Evolutionary conservation across 2,329 filamentous ascomycete genomes (phyloP).

Genomic region (Lojkania enalia): DNA sequence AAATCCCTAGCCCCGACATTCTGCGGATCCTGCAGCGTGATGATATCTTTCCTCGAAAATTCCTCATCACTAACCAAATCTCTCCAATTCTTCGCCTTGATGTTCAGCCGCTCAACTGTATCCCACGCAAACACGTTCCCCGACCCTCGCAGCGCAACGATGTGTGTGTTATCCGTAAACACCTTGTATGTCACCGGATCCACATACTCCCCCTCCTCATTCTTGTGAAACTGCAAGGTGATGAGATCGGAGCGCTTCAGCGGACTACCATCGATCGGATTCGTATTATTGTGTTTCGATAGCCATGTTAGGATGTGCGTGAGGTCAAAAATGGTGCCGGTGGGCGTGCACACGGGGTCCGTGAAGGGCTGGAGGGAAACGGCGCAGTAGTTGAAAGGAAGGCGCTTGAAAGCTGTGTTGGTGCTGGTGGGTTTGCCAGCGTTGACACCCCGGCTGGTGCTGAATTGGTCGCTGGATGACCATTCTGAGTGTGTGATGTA

Average conservation of each 20-base stretch:
- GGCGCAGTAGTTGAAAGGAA: constrained; percentile 98
- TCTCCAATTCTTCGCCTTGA: constrained; percentile 94
- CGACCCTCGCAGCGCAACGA: constrained; percentile 82
- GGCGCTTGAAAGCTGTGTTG: constrained; percentile 72
- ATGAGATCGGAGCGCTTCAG: constrained; percentile 82
- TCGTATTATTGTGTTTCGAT: constrained; percentile 88
- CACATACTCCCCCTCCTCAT: constrained; percentile 87
- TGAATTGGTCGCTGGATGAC: constrained; percentile 87
- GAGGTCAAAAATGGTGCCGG: constrained; percentile 91
- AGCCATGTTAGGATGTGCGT: constrained; percentile 95
- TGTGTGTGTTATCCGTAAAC: constrained; percentile 96
- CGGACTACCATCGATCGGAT: constrained; percentile 81
- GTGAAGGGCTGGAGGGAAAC: constrained; percentile 93
- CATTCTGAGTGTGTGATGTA: constrained; percentile 96
- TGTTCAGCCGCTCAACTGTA: constrained; percentile 90
- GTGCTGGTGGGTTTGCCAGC: constrained; percentile 58
- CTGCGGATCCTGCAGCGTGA: constrained; percentile 94
- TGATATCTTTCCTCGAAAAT: constrained; percentile 88
- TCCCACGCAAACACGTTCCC: constrained; percentile 98
- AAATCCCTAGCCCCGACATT: constrained; percentile 82
- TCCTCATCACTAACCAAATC: constrained; percentile 86
- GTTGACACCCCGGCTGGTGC: constrained; percentile 74
- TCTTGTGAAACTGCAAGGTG: constrained; percentile 88
- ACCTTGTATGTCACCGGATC: constrained; percentile 98
- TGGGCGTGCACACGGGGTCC: constrained; percentile 86